phyloP scores from a whole-genome alignment of 176 grass and related monocot species.

The Carex cristatella region DNA sequence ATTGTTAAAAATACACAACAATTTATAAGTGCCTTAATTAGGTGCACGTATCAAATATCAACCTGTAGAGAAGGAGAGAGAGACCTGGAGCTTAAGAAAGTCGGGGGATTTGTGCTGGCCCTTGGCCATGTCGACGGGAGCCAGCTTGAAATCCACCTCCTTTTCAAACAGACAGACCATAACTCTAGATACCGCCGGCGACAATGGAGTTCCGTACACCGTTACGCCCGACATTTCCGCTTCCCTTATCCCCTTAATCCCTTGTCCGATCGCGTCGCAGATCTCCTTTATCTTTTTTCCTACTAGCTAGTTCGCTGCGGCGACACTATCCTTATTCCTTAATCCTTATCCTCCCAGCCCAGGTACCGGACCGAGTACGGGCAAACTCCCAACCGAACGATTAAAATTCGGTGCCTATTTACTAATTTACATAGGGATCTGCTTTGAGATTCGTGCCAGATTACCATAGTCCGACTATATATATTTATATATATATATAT shows the following conservation, averaged over 20 bases:
- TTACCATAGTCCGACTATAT: too few species aligned
- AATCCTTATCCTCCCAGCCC: too few species aligned
- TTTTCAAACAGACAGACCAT: constrained; percentile 75
- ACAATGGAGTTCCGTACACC: constrained; percentile 53
- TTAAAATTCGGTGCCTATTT: too few species aligned
- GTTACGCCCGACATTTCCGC: constrained; percentile 48
- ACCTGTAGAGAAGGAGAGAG: neutral
- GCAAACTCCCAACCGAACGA: too few species aligned
- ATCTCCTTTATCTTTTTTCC: neutral
- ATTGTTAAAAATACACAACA: neutral
- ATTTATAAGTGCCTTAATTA: neutral
- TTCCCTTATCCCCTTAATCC: neutral
- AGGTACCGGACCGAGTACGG: too few species aligned
- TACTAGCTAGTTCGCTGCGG: too few species aligned
- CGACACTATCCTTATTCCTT: too few species aligned
- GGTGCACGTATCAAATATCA: neutral
- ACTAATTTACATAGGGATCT: too few species aligned
- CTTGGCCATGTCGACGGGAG: constrained; percentile 79
- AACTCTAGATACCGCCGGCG: constrained; percentile 57
- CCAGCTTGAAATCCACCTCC: constrained; percentile 64
- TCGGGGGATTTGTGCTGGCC: constrained; percentile 76
- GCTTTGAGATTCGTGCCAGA: too few species aligned
- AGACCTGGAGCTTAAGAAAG: constrained; percentile 77
- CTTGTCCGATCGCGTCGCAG: neutral
- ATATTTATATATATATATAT: too few species aligned